Conservation (phyloP, 176 grass and related monocot species). For the Eragrostis nindensis region DNA sequence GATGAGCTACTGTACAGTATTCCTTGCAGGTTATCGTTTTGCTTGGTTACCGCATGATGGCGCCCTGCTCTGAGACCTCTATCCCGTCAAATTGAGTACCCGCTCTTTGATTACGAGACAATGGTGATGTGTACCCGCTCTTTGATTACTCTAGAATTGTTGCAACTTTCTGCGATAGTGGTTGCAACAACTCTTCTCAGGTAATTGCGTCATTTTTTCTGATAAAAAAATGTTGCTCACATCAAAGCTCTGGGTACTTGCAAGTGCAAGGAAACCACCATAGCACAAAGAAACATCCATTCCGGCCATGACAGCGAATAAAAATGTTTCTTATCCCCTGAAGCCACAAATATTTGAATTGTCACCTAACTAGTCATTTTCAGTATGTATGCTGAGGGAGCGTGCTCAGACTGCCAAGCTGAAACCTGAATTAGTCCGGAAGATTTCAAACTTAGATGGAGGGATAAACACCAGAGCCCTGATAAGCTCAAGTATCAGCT, state of each 20-base stretch:
- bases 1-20: slow-evolving; percentile 14
- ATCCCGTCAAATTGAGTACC: slow-evolving; percentile 16
- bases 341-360: not conserved
- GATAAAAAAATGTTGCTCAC: not conserved
- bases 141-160: slow-evolving; percentile 30
- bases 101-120: not conserved
- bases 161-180: slow-evolving; percentile 48
- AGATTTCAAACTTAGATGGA: slow-evolving; percentile 25
- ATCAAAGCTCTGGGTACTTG: not conserved
- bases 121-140: slow-evolving; percentile 32
- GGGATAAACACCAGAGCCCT: not conserved
- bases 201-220: slow-evolving; percentile 6
- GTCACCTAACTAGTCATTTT: slow-evolving; percentile 40
- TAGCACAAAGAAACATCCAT: slow-evolving; percentile 22
- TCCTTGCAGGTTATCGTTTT: slow-evolving; percentile 18
- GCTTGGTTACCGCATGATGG: slow-evolving; percentile 28
- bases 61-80: slow-evolving; percentile 11
- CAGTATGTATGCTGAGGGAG: slow-evolving; percentile 15
- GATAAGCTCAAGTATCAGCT: slow-evolving; percentile 9
- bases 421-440: slow-evolving; percentile 16
- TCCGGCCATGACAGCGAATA: slow-evolving; percentile 27
- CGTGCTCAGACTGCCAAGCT: slow-evolving; percentile 24
- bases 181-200: slow-evolving; percentile 46
- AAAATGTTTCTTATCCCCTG: slow-evolving; percentile 18
- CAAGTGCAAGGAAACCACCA: slow-evolving; percentile 46